phyloP scores from a whole-genome alignment of 2,329 filamentous ascomycete species.

The Calonectria leucothoes region DNA sequence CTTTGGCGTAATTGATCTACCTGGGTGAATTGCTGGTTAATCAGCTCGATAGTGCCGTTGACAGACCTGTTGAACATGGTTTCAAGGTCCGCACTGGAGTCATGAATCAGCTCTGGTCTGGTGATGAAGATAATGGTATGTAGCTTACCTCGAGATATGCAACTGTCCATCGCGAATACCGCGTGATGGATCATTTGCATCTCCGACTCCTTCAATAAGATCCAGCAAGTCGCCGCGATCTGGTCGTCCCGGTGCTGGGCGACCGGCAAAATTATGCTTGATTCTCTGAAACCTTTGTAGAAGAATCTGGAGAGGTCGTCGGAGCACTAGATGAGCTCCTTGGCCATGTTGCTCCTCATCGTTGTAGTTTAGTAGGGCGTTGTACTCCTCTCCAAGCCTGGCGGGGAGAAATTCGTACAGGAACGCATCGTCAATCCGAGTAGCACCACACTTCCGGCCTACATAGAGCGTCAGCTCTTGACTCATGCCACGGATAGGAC shows the following conservation, averaged over 20 bases:
- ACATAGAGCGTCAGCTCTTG: neutral
- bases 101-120: neutral
- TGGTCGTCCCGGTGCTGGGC: neutral
- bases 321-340: slow-evolving; percentile 16
- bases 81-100: slow-evolving; percentile 11
- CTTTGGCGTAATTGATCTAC: slow-evolving; percentile 1
- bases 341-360: neutral
- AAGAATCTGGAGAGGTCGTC: slow-evolving; percentile 2
- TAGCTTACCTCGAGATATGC: slow-evolving; percentile 14
- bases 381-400: slow-evolving; percentile 13
- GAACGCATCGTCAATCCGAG: slow-evolving; percentile 23
- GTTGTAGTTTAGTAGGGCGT: neutral
- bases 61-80: slow-evolving; percentile 22
- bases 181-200: neutral
- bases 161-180: slow-evolving; percentile 23
- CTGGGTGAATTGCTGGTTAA: slow-evolving; percentile 10
- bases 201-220: slow-evolving; percentile 4
- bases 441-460: slow-evolving; percentile 18
- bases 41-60: slow-evolving; percentile 17
- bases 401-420: slow-evolving; percentile 19
- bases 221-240: slow-evolving; percentile 10
- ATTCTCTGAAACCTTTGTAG: slow-evolving; percentile 17
- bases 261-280: slow-evolving; percentile 21
- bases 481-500: rapidly evolving
- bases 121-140: too few relatives aligned